Percentiles rank a stretch among this genome's conserved stretches.
phyloP scores from a whole-genome alignment of 352 stramenopile species.

The Globisporangium nagaii region DNA sequence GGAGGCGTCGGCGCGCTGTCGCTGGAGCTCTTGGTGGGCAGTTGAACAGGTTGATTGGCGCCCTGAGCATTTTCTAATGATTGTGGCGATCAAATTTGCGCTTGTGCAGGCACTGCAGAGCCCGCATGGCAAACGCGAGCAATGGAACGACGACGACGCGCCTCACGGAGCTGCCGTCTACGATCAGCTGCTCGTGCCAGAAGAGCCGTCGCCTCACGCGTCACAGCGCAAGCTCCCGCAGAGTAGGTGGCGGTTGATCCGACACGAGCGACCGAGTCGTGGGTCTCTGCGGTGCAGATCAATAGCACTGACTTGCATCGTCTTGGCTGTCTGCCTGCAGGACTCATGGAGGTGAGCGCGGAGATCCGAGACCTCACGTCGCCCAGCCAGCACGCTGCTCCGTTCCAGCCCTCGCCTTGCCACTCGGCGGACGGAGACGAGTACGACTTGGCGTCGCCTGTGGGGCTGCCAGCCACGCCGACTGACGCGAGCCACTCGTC shows the following conservation, averaged over 20 bases:
- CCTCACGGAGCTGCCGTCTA: neutral
- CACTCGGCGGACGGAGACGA: constrained; percentile 35
- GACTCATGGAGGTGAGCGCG: neutral
- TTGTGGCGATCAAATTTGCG: neutral
- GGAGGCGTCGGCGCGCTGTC: constrained; percentile 22
- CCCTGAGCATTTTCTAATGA: too few relatives aligned
- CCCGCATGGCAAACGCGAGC: constrained; percentile 49
- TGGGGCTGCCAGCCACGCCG: constrained; percentile 45
- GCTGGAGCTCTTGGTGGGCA: constrained; percentile 51
- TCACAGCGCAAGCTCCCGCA: neutral
- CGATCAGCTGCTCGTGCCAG: constrained; percentile 8
- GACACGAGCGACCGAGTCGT: too few relatives aligned
- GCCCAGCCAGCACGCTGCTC: constrained; percentile 28
- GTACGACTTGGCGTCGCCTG: constrained; percentile 60
- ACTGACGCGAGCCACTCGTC: constrained; percentile 11
- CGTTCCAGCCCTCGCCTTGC: constrained; percentile 30
- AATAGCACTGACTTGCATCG: too few relatives aligned
- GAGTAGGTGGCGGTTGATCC: neutral
- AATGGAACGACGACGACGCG: constrained; percentile 38
- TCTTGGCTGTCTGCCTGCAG: neutral
- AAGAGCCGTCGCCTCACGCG: constrained; percentile 12
- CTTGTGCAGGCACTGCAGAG: constrained; percentile 59
- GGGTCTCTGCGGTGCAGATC: too few relatives aligned
- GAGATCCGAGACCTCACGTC: constrained; percentile 27
- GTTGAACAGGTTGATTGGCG: too few relatives aligned